Percentiles rank a stretch among this genome's conserved stretches.
These are phyloP conservation scores for Pseudognaphalium luteoalbum DNA, from an alignment of 129 eudicot genomes.

Conservation along the genomic window DNA sequence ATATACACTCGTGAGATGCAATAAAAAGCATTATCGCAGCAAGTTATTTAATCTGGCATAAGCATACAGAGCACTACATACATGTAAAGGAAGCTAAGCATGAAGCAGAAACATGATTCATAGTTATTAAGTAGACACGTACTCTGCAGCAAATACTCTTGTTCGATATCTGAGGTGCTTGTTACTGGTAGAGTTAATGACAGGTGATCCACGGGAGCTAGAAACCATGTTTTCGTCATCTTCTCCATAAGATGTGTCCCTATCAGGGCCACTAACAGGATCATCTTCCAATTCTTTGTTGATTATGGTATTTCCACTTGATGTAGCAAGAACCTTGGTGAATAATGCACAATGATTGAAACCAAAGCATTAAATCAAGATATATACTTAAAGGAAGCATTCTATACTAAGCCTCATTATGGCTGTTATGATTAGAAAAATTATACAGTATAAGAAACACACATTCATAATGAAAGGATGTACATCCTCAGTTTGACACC, in stretches of 20 bases:
- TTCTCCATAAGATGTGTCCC: slow-evolving; percentile 59
- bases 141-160: slow-evolving; percentile 98
- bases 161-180: slow-evolving; percentile 94
- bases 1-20: background rate
- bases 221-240: slow-evolving; percentile 98
- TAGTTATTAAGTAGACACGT: slow-evolving; percentile 33
- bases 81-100: slow-evolving; percentile 20
- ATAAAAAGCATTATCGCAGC: background rate
- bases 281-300: slow-evolving; percentile 52
- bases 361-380: background rate
- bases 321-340: slow-evolving; percentile 75
- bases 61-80: background rate
- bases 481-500: background rate
- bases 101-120: background rate
- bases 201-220: slow-evolving; percentile 41
- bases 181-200: slow-evolving; percentile 45
- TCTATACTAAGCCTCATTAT: slow-evolving; percentile 8
- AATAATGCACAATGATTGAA: slow-evolving; percentile 19
- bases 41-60: slow-evolving; percentile 1
- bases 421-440: slow-evolving; percentile 1
- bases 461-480: slow-evolving; percentile 10
- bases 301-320: slow-evolving; percentile 51
- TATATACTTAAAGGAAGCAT: background rate
- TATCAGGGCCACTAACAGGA: slow-evolving; percentile 52
- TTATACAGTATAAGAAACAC: background rate